These are phyloP conservation scores for Helianthus tuberosus DNA, from an alignment of 129 eudicot genomes.

Conservation along the genomic window DNA sequence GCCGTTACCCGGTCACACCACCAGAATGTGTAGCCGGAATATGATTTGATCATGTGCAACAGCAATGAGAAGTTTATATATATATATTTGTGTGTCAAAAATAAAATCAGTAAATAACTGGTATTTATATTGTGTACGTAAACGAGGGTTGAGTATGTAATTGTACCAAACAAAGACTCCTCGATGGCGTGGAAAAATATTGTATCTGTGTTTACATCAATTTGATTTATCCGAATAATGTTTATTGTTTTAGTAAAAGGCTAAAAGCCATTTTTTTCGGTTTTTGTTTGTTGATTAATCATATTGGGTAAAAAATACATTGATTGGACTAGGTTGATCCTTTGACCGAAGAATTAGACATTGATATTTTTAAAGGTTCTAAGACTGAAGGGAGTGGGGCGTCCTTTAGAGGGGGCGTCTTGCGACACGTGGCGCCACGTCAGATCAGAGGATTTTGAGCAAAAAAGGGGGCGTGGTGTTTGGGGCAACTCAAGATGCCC, in stretches of 20 bases:
- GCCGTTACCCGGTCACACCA: conserved; percentile 68
- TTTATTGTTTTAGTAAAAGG: not conserved
- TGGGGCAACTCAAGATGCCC: no score
- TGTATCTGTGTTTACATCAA: not conserved
- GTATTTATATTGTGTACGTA: not conserved
- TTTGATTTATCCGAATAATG: conserved; percentile 1
- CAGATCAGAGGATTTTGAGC: no score
- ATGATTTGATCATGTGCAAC: conserved; percentile 23
- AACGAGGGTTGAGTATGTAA: conserved; percentile 24
- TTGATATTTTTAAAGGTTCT: no score
- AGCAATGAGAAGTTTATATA: conserved; percentile 7
- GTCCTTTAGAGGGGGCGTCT: no score
- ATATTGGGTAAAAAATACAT: no score
- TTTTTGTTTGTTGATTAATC: no score
- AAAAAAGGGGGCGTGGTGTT: no score
- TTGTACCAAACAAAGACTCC: conserved; percentile 19
- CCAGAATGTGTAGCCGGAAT: conserved; percentile 78
- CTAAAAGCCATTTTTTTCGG: not conserved
- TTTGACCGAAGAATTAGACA: no score
- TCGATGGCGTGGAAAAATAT: conserved; percentile 16
- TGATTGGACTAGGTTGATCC: no score
- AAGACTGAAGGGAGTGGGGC: no score
- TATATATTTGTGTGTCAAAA: conserved; percentile 11
- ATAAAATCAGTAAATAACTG: conserved; percentile 20
- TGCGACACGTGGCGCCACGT: no score